Percentiles rank a stretch among this genome's conserved stretches.
Conservation (phyloP, 1,284 basidiomycete genomes). For the Xerocomus cyaneibrunnescens region DNA sequence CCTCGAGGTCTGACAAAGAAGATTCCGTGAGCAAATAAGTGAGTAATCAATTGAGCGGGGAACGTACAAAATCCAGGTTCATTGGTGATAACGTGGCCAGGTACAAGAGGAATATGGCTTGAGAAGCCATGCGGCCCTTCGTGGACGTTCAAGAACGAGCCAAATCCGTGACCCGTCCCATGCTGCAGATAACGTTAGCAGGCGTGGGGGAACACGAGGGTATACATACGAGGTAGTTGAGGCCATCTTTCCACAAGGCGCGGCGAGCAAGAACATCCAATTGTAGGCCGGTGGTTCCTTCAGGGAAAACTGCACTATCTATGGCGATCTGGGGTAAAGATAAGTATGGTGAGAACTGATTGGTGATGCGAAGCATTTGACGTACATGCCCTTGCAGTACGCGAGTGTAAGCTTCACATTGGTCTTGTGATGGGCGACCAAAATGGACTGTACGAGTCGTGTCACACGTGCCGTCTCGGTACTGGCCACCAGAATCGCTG, state of each 20-base stretch:
- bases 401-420: conserved; percentile 90
- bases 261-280: conserved; percentile 85
- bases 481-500: conserved; percentile 90
- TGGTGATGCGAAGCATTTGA: conserved; percentile 29
- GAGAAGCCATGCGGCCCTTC: conserved; percentile 76
- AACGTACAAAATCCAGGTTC: conserved; percentile 81
- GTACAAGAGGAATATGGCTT: conserved; percentile 62
- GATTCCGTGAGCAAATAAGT: conserved; percentile 13
- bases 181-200: conserved; percentile 48
- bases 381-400: conserved; percentile 94
- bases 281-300: conserved; percentile 78
- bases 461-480: conserved; percentile 90
- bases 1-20: conserved; percentile 63
- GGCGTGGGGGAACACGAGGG: conserved; percentile 16
- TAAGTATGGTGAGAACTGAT: conserved; percentile 16
- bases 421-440: conserved; percentile 76
- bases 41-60: conserved; percentile 15
- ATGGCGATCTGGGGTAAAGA: conserved; percentile 74
- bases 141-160: conserved; percentile 78
- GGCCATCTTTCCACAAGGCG: conserved; percentile 85
- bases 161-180: conserved; percentile 83
- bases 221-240: conserved; percentile 71
- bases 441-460: conserved; percentile 91
- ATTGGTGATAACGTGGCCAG: conserved; percentile 89
- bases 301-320: conserved; percentile 85